phyloP scores from a whole-genome alignment of 106 monocot genomes.

The Posidonia australis region DNA sequence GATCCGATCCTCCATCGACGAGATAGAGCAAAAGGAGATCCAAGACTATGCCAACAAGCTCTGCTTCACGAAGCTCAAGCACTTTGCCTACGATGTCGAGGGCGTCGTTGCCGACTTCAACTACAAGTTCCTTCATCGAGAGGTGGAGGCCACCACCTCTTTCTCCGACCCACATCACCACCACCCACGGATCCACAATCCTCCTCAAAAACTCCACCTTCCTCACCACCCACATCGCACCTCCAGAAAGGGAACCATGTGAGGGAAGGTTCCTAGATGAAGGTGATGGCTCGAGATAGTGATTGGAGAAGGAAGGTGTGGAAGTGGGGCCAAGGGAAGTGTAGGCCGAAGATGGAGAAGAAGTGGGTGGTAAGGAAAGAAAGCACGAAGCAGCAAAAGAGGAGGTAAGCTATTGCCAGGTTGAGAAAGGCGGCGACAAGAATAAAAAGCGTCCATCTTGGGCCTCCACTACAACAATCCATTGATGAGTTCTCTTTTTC shows the following conservation, averaged over 20 bases:
- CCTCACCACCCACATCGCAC: not conserved
- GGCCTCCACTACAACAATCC: not conserved
- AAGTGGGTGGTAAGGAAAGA: slow-evolving; percentile 35
- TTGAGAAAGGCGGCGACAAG: too few species aligned
- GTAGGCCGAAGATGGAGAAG: slow-evolving; percentile 43
- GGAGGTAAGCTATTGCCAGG: slow-evolving; percentile 41
- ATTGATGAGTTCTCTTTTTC: too few species aligned
- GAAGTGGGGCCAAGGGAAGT: slow-evolving; percentile 39
- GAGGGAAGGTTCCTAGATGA: not conserved
- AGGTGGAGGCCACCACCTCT: too few species aligned
- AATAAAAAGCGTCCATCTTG: slow-evolving; percentile 36
- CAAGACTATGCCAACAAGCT: too few species aligned
- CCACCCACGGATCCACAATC: too few species aligned
- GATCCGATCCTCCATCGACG: too few species aligned
- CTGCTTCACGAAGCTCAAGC: too few species aligned
- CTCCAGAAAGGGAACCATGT: slow-evolving; percentile 24
- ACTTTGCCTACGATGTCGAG: too few species aligned
- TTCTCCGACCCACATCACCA: not conserved
- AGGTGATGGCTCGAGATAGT: not conserved
- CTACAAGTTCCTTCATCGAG: not conserved
- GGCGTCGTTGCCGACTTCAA: too few species aligned
- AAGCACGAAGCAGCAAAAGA: slow-evolving; percentile 42
- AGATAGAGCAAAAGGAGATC: too few species aligned
- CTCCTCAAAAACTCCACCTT: too few species aligned
- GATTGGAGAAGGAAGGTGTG: slow-evolving; percentile 7